A percentile compares a stretch with the other conserved stretches of the same genome.
Conservation (phyloP, 305 asterid genomes). For the Stenogyne calaminthoides region DNA sequence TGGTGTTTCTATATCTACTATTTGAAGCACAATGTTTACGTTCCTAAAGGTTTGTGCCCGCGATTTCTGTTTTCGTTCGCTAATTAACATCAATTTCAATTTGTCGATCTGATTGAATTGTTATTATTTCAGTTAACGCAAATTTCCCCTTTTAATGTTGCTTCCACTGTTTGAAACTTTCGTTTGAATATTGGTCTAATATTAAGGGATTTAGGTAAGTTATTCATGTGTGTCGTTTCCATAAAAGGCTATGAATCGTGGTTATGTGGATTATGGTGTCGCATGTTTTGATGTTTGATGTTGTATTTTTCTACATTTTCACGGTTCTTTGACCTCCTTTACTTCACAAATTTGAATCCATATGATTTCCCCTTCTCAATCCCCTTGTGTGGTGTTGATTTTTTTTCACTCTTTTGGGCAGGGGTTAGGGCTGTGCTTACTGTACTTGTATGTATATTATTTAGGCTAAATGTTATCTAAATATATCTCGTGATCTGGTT, state of each 20-base stretch:
- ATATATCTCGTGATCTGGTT: constrained; percentile 17
- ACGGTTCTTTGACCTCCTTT: background rate
- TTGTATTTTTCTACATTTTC: background rate
- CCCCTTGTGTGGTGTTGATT: background rate
- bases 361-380: background rate
- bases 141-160: background rate
- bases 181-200: background rate
- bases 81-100: background rate
- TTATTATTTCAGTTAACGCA: background rate
- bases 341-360: constrained; percentile 2
- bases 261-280: background rate
- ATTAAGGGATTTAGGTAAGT: background rate
- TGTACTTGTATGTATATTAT: background rate
- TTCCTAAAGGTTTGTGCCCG: constrained; percentile 65
- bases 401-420: background rate
- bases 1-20: constrained; percentile 85
- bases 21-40: constrained; percentile 68
- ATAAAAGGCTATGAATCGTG: constrained; percentile 1
- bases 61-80: background rate
- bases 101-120: constrained; percentile 14
- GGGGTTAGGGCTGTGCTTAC: background rate
- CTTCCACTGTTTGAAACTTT: background rate
- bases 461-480: background rate
- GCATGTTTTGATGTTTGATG: constrained; percentile 1
- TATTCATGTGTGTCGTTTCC: background rate